Percentiles rank a stretch among this genome's conserved stretches.
These are phyloP conservation scores for Thalassiosira mediterranea DNA, from an alignment of 352 stramenopile genomes.

Conservation along the genomic window DNA sequence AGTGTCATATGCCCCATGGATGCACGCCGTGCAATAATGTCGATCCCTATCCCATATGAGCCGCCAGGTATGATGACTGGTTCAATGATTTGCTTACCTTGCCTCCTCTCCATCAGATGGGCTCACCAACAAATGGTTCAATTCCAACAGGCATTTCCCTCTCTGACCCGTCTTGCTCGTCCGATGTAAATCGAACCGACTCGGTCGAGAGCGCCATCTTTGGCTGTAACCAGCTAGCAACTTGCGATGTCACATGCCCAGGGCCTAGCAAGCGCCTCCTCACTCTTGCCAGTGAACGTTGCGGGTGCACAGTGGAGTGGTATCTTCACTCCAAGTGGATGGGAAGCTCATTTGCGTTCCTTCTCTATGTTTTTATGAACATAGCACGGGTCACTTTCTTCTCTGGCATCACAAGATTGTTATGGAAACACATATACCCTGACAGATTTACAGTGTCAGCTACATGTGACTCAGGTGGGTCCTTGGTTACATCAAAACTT, in stretches of 20 bases:
- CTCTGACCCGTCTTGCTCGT: constrained; percentile 35
- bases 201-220: constrained; percentile 43
- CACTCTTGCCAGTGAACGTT: constrained; percentile 23
- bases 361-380: constrained; percentile 56
- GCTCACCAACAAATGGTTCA: no score
- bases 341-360: constrained; percentile 35
- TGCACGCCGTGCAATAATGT: constrained; percentile 28
- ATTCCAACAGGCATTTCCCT: constrained; percentile 24
- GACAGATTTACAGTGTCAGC: constrained; percentile 45
- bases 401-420: constrained; percentile 42
- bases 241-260: constrained; percentile 41
- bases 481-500: constrained; percentile 33
- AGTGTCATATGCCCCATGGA: constrained; percentile 42
- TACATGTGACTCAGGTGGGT: constrained; percentile 44
- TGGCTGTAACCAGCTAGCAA: constrained; percentile 35
- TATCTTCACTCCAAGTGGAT: constrained; percentile 56
- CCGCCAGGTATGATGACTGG: constrained; percentile 19
- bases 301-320: constrained; percentile 53
- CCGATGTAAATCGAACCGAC: constrained; percentile 25
- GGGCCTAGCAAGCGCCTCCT: constrained; percentile 34
- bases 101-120: constrained; percentile 1
- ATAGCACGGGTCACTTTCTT: constrained; percentile 47
- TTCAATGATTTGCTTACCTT: not conserved
- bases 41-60: constrained; percentile 40
- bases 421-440: constrained; percentile 56